These are phyloP conservation scores for Babesia bigemina DNA, from an alignment of 169 alveolate genomes.

Conservation along the genomic window DNA sequence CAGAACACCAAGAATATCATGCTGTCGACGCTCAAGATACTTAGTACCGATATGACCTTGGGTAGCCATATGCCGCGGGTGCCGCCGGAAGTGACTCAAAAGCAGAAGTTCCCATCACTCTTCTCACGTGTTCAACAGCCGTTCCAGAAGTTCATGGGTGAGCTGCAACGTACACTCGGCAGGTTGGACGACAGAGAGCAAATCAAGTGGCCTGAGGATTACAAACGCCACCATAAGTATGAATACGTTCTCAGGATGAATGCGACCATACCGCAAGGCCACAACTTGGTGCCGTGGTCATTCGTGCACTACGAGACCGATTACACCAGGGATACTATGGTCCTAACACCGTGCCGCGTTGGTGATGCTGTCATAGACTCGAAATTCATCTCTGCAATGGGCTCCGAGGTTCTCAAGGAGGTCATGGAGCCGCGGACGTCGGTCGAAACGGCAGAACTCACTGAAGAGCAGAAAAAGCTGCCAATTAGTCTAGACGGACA, in stretches of 20 bases:
- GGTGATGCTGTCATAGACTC: conserved; percentile 23
- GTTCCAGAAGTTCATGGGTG: conserved; percentile 64
- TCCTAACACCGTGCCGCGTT: conserved; percentile 29
- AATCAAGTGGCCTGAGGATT: conserved; percentile 51
- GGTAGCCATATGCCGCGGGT: conserved; percentile 72
- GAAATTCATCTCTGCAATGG: conserved; percentile 45
- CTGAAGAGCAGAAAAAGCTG: conserved; percentile 18
- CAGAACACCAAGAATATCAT: conserved; percentile 67
- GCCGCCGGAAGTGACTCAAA: conserved; percentile 62
- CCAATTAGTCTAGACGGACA: conserved; percentile 56
- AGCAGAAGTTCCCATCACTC: conserved; percentile 53
- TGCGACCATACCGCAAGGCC: conserved; percentile 48
- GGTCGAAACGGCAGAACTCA: background rate
- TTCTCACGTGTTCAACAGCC: conserved; percentile 63
- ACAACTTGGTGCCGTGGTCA: conserved; percentile 57
- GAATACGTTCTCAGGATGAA: conserved; percentile 52
- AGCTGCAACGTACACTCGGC: conserved; percentile 62
- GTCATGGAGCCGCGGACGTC: conserved; percentile 4
- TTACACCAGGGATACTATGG: conserved; percentile 25
- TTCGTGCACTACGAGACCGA: conserved; percentile 46
- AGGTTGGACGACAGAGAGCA: conserved; percentile 45
- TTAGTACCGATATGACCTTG: conserved; percentile 59
- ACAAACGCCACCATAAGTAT: conserved; percentile 34
- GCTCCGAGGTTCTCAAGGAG: conserved; percentile 23
- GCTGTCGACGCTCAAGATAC: conserved; percentile 70